Conservation (phyloP, 1,284 basidiomycete genomes). For the Tilletia indica region DNA sequence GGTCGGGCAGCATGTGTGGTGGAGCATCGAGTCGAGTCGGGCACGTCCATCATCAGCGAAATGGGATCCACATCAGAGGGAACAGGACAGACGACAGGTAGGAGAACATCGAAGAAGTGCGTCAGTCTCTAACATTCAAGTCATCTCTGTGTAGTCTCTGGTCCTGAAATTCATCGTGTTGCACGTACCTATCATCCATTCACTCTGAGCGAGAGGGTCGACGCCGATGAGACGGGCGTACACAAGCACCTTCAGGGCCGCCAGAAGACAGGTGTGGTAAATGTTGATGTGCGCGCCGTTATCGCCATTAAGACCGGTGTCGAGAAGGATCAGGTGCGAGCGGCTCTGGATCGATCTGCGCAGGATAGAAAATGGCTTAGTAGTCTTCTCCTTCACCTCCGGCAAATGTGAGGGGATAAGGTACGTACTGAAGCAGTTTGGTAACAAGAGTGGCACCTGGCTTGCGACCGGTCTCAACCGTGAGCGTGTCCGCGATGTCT, state of each 20-base stretch:
- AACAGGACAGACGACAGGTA: too few species aligned
- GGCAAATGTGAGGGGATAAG: constrained; percentile 7
- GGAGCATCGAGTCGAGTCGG: too few species aligned
- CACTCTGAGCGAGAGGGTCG: constrained; percentile 56
- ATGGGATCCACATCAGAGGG: too few species aligned
- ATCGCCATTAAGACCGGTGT: constrained; percentile 69
- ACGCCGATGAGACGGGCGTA: constrained; percentile 70
- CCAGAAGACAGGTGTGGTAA: constrained; percentile 79
- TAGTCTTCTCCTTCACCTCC: too few species aligned
- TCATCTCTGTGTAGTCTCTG: too few species aligned
- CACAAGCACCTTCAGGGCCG: constrained; percentile 81
- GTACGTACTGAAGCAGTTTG: constrained; percentile 46
- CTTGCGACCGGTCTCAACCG: constrained; percentile 44
- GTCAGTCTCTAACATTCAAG: too few species aligned
- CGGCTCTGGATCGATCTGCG: constrained; percentile 25
- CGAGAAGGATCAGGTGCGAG: constrained; percentile 71
- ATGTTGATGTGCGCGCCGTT: constrained; percentile 73
- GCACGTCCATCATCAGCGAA: too few species aligned
- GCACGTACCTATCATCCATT: constrained; percentile 55
- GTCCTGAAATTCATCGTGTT: neutral
- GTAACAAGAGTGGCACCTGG: constrained; percentile 47
- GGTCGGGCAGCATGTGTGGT: too few species aligned
- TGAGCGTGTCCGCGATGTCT: constrained; percentile 55
- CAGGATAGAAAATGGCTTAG: neutral
- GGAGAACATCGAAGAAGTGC: too few species aligned